Evolutionary conservation across 345 rosid genomes (phyloP), one percentile per base, ranked within the genome.

Genomic region (Dimocarpus longan): DNA sequence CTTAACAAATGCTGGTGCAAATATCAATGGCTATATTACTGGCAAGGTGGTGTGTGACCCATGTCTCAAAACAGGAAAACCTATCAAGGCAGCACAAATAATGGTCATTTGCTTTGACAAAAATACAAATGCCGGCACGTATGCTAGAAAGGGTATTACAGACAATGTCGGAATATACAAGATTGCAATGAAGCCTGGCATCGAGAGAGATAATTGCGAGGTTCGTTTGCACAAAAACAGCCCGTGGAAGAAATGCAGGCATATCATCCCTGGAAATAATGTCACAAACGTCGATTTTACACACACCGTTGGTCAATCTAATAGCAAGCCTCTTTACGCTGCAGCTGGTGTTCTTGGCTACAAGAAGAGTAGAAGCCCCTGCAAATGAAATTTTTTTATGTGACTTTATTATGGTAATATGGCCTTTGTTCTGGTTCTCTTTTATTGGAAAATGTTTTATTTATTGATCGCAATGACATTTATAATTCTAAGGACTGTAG

Each of bases 21-120:
- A 57, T 21, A 57, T 57, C 63, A 57, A 57, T 21, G 63, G 63
- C 63, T 57, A 57, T 9, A 7, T 57, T 5, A 57, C 63, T 9
- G 63, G 63, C 63, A 57, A 57, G 63, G 63, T 57, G 22, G 63
- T 57, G 22, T 57, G 63, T n/a, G 22, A 57, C 63, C 63, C 63
- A 18, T 57, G 63, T 21, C 3, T 9, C 10, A 18, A 57, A 0
- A n/a, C 22, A 21, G 63, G 63, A 18, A n/a, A n/a, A 21, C 63
- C 63, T 9, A 57, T 57, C n/a, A 57, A 57, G n/a, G 13, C 63
- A 18, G 63, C 63, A 57, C 63, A 57, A 18, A 57, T 57, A 8
- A 57, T 57, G 63, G 22, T 57, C 26, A 57, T 57, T 3, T 57
- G 63, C 24, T 57, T 57, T 3, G 63, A 57, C 8, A 50, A 50